Percentiles rank a stretch among this genome's conserved stretches.
These are phyloP conservation scores for Colletotrichum viniferum DNA, from an alignment of 2,329 filamentous ascomycete species.

Conservation along the genomic window DNA sequence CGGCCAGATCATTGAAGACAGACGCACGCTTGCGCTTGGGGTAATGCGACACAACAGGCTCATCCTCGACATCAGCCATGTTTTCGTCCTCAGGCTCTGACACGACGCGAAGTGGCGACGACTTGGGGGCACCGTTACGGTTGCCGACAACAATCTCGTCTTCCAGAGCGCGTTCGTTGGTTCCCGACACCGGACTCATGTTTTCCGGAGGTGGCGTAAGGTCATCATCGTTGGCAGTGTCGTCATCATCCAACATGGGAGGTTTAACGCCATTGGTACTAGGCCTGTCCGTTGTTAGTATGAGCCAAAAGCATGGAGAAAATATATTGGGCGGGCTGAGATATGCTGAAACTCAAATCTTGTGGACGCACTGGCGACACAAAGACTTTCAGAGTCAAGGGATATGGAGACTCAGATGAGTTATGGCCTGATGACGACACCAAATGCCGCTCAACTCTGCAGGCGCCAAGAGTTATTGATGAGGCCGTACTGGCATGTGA, in stretches of 20 bases:
- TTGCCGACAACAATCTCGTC: conserved; percentile 60
- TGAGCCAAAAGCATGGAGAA: not conserved
- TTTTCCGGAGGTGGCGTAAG: conserved; percentile 49
- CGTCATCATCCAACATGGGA: conserved; percentile 35
- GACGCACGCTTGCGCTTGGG: conserved; percentile 59
- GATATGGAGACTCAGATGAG: not conserved
- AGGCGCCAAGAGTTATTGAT: not conserved
- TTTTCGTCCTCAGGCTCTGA: conserved; percentile 47
- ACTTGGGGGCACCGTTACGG: conserved; percentile 40
- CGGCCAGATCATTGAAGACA: conserved; percentile 52
- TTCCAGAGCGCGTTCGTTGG: conserved; percentile 44
- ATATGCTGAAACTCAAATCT: not conserved
- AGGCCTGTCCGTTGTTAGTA: conserved; percentile 16
- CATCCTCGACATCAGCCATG: conserved; percentile 47
- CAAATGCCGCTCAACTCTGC: not conserved
- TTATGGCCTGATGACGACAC: not conserved
- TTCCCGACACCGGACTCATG: conserved; percentile 42
- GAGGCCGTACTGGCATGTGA: not conserved
- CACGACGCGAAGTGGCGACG: conserved; percentile 34
- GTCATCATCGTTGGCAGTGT: conserved; percentile 41
- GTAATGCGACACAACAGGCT: conserved; percentile 44
- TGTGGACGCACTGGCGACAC: not conserved
- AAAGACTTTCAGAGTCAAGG: not conserved
- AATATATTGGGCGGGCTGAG: not conserved
- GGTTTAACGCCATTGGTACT: conserved; percentile 25